Percentiles rank a stretch among this genome's conserved stretches.
These are phyloP conservation scores for Corymbia citriodora DNA, from an alignment of 441 rosid species.

Conservation along the genomic window DNA sequence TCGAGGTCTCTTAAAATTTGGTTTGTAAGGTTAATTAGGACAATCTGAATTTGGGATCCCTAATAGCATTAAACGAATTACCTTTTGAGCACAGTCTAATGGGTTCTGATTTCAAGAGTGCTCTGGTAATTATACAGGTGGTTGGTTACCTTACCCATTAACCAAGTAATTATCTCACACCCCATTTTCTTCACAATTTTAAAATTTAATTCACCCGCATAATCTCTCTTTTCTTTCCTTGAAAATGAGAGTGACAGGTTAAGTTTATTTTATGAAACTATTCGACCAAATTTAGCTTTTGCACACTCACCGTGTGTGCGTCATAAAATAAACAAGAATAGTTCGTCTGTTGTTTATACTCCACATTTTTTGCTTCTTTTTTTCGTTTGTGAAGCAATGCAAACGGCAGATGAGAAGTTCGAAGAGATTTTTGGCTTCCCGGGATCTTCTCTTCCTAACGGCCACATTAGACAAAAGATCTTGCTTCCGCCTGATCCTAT, in stretches of 20 bases:
- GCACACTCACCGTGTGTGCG: background rate
- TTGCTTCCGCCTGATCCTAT: background rate
- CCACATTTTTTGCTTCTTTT: background rate
- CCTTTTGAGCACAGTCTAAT: background rate
- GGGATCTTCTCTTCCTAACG: background rate
- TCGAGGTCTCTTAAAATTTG: background rate
- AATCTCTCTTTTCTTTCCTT: background rate
- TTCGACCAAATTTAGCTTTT: background rate
- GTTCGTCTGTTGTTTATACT: background rate
- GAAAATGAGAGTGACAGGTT: background rate
- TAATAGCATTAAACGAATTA: background rate
- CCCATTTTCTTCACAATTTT: background rate
- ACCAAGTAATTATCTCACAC: background rate
- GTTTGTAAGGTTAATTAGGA: background rate
- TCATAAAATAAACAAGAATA: background rate
- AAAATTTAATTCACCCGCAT: background rate
- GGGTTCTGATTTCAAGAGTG: background rate
- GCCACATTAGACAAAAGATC: background rate
- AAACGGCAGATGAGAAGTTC: background rate
- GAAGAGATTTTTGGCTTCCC: background rate
- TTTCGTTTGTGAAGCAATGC: background rate
- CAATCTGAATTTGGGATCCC: background rate
- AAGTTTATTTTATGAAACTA: background rate
- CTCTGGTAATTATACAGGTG: background rate
- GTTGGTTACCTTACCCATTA: background rate